A percentile compares a stretch with the other conserved stretches of the same genome.
These are phyloP conservation scores for Pugionium dolabratum DNA, from an alignment of 345 rosid genomes.

Conservation along the genomic window DNA sequence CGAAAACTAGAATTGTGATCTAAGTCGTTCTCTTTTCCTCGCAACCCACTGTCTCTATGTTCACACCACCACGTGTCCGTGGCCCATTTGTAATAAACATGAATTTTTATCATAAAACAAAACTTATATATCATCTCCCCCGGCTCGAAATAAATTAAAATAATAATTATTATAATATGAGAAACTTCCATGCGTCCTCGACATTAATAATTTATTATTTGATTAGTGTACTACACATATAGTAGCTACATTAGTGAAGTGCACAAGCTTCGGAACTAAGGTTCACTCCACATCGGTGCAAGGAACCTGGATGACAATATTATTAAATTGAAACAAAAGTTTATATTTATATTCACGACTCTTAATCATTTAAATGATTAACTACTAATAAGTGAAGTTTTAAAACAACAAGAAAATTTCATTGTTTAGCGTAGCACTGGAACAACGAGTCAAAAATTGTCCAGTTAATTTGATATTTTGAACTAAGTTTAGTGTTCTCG, in stretches of 20 bases:
- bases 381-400: neutral
- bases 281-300: neutral
- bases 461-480: neutral
- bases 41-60: neutral
- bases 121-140: too few species aligned
- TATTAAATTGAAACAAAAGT: slow-evolving; percentile 5
- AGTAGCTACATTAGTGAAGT: neutral
- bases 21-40: neutral
- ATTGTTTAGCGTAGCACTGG: neutral
- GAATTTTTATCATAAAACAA: neutral
- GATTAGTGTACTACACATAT: neutral
- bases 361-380: too few species aligned
- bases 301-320: neutral
- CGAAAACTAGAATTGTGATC: neutral
- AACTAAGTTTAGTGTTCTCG: neutral
- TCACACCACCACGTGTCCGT: slow-evolving; percentile 23
- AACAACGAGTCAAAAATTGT: neutral
- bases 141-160: neutral
- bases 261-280: neutral
- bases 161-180: neutral
- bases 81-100: neutral
- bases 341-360: neutral
- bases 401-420: neutral
- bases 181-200: neutral
- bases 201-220: neutral